Base-by-base conservation (phyloP, 306 rosid genomes). In the Prosopis cineraria region DNA sequence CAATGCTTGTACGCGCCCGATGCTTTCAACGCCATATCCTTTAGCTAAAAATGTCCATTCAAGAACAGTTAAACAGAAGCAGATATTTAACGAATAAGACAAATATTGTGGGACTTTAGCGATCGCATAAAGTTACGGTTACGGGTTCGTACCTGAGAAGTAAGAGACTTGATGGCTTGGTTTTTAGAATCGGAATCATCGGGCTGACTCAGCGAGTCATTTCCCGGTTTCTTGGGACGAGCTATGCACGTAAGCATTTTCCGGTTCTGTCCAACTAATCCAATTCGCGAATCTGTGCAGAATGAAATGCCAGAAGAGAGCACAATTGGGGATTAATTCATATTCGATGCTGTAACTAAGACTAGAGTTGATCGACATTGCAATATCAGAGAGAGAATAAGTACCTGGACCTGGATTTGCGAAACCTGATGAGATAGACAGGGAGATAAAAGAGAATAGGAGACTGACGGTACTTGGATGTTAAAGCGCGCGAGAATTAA, bases 21-120 rank as follows among this genome's bases (percentile, higher is more conserved):
- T 7, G 97, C 98, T 85, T 93, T 93, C 87, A 93, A 79, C 75
- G 98, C 98, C 97, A 93, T 93, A 78, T 93, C 97, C 87, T 86
- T 91, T 33, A 93, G 84, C 98, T 93, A 70, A 39, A 79, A 12
- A 44, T 56, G 27, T 30, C 73, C 17, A 31, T 60, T 30, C 16
- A 27, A 2, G 12, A 27, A 50, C 36, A 50, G 47, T 29, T 39
- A 19, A 63, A 30, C 20, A 39, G 17, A 34, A 13, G 30, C n/a
- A 71, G 63, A 36, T n/a, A 71, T 19, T n/a, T 64, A 47, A 47
- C 1, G 71, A 60, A 10, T 16, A 40, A 73, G 63, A 52, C 74
- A 12, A 29, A n/a, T 58, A 8, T 16, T 7, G 33, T 19, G 34
- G 45, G 29, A 64, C 5, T 25, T 27, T 25, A 43, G 68, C 22